Evolutionary conservation across 2,329 filamentous ascomycete species (phyloP).

Genomic region (Podosphaera leucotricha): DNA sequence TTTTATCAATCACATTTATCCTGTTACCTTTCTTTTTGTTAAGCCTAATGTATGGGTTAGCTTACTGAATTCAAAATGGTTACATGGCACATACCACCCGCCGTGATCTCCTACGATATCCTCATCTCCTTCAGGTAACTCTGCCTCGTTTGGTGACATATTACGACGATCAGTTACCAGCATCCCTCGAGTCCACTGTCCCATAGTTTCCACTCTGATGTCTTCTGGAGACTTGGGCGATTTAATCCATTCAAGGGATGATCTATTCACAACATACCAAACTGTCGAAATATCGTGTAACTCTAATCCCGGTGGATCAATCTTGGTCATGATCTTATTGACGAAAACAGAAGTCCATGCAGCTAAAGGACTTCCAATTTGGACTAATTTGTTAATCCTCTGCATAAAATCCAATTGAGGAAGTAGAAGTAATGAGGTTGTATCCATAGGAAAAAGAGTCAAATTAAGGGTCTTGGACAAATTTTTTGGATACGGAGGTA

Average conservation of each 20-base stretch:
- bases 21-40: conserved; percentile 53
- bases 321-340: conserved; percentile 43
- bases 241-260: conserved; percentile 32
- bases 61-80: conserved; percentile 22
- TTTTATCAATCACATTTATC: conserved; percentile 45
- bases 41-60: conserved; percentile 49
- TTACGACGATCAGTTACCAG: conserved; percentile 57
- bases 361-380: conserved; percentile 46
- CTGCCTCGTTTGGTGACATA: conserved; percentile 26
- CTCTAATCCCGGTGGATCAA: conserved; percentile 36
- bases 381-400: conserved; percentile 29
- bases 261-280: conserved; percentile 49
- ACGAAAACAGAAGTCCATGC: conserved; percentile 53
- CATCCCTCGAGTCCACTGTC: conserved; percentile 90
- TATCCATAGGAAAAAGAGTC: conserved; percentile 52
- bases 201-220: conserved; percentile 67
- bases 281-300: conserved; percentile 60
- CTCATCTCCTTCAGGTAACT: conserved; percentile 11
- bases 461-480: conserved; percentile 41
- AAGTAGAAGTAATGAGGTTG: conserved; percentile 49
- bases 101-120: conserved; percentile 19
- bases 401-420: conserved; percentile 33
- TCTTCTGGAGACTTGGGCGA: conserved; percentile 42
- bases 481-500: conserved; percentile 37
- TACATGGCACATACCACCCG: conserved; percentile 23